Evolutionary conservation across 768 basidiomycete species (phyloP), one percentile per base, ranked within the genome.

Genomic region (Tulasnella sp.): DNA sequence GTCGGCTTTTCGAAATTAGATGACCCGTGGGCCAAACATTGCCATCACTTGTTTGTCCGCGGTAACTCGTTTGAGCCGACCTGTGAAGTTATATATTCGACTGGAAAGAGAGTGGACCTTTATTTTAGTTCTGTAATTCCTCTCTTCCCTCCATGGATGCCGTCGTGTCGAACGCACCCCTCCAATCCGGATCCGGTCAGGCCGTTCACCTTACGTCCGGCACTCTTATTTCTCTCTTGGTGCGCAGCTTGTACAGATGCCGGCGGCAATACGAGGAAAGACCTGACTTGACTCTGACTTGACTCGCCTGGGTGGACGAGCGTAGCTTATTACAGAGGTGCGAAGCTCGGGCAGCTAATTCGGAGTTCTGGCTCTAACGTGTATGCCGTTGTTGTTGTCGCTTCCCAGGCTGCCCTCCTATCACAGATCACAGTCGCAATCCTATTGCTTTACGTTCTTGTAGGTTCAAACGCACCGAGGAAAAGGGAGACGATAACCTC

Each of bases 241-340:
- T 54, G 11, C 54, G 54, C 54, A 54, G 24, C 54, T 54, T 2
- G n/a, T 54, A 8, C 54, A 54, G 4, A 9, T 54, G 54, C 11
- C 24, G 54, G 7, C 5, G 8, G n/a, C 24, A n/a, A n/a, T n/a
- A 12, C 24, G 22, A n/a, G 1, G 54, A 24, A 8, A 54, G 22
- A 37, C 24, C 2, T 5, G 22, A 54, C 2, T 22, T 54, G 54
- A 54, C 54, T 24, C 24, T n/a, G 50, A 2, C 9, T 54, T 54
- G 1, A 54, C 12, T 54, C 24, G 2, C 11, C 54, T 54, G 22
- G 22, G 22, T 54, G 24, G 7, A 24, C n/a, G 54, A 24, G 37
- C n/a, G 54, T 54, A 69, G 64, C 64, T 69, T 34, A 69, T 69
- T 69, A 37, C 34, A 18, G 64, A 69, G 64, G 64, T 69, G 31